Conservation (phyloP, 2,329 filamentous ascomycete genomes). For the Botrytis elliptica region DNA sequence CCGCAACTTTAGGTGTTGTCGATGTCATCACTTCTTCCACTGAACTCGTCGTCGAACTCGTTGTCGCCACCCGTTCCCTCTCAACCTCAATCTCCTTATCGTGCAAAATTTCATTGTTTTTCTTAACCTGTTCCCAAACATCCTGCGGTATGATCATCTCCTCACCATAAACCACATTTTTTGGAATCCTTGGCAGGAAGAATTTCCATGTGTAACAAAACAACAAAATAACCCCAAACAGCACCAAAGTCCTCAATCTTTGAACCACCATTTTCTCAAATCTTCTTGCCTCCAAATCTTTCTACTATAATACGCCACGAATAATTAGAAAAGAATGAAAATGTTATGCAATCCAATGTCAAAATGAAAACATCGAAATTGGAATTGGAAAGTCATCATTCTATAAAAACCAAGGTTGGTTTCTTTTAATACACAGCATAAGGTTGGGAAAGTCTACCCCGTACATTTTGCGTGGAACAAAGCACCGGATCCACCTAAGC, state of each 20-base stretch:
- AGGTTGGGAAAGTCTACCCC: background rate
- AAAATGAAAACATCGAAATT: background rate
- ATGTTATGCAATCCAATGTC: background rate
- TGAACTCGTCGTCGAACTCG: background rate
- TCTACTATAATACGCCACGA: background rate
- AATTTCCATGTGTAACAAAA: constrained; percentile 4
- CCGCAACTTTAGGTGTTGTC: no score
- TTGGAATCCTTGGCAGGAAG: background rate
- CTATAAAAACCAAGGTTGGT: background rate
- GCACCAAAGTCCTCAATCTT: background rate
- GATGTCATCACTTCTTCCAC: background rate
- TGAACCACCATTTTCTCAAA: background rate
- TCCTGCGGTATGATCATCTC: background rate
- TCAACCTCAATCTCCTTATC: background rate
- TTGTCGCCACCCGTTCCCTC: background rate
- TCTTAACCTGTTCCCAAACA: background rate
- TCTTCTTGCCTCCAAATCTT: background rate
- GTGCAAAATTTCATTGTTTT: background rate
- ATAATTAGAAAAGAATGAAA: background rate
- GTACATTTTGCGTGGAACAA: background rate
- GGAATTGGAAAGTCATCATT: background rate
- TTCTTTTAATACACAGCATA: background rate
- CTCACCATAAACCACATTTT: background rate
- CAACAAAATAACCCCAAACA: constrained; percentile 4
- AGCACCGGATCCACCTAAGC: background rate